These are phyloP conservation scores for Candida berthetii DNA, from an alignment of 805 yeast species.

Conservation along the genomic window DNA sequence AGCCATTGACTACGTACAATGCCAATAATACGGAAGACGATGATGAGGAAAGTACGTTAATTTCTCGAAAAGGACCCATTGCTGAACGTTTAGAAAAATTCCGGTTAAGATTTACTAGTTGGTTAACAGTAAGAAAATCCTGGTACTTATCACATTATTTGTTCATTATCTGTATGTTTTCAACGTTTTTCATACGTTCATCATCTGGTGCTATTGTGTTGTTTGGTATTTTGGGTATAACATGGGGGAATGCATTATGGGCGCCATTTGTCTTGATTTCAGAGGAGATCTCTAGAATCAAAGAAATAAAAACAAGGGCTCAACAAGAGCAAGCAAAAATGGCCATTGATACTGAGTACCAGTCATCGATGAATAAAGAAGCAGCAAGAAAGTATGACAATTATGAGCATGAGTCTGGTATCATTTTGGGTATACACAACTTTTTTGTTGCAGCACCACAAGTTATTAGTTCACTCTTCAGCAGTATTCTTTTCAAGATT, in stretches of 20 bases:
- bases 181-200: slow-evolving; percentile 37
- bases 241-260: slow-evolving; percentile 67
- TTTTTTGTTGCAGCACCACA: slow-evolving; percentile 55
- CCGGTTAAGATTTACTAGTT: slow-evolving; percentile 8
- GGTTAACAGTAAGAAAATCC: slow-evolving; percentile 29
- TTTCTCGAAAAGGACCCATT: not conserved
- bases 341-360: not conserved
- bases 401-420: slow-evolving; percentile 50
- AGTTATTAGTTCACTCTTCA: slow-evolving; percentile 41
- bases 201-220: slow-evolving; percentile 38
- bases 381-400: slow-evolving; percentile 25
- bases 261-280: slow-evolving; percentile 59
- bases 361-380: slow-evolving; percentile 7
- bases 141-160: slow-evolving; percentile 48
- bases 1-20: slow-evolving; percentile 18
- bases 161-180: slow-evolving; percentile 40
- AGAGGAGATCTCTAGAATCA: slow-evolving; percentile 47
- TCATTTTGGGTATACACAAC: slow-evolving; percentile 50
- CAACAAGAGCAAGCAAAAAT: slow-evolving; percentile 3
- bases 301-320: slow-evolving; percentile 34
- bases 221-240: slow-evolving; percentile 48
- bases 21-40: not conserved
- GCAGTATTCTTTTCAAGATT: slow-evolving; percentile 38
- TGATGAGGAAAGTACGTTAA: slow-evolving; percentile 2
- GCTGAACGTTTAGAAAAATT: slow-evolving; percentile 6